phyloP scores from a whole-genome alignment of 805 yeast species.

The Wickerhamiella allomyrinae region DNA sequence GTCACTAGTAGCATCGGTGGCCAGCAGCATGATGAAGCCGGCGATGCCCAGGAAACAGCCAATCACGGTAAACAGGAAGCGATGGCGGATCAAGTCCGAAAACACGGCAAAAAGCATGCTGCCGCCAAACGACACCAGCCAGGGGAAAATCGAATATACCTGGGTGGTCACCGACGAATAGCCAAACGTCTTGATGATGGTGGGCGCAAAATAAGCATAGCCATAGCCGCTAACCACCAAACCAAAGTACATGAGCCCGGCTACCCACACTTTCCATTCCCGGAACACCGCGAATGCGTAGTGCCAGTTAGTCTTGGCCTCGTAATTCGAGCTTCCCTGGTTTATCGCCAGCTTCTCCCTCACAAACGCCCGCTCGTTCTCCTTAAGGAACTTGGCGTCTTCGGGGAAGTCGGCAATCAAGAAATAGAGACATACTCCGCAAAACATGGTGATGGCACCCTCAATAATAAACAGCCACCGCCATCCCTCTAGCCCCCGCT shows the following conservation, averaged over 20 bases:
- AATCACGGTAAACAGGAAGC: slow-evolving; percentile 22
- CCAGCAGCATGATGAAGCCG: slow-evolving; percentile 45
- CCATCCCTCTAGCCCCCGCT: slow-evolving; percentile 35
- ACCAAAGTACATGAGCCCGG: slow-evolving; percentile 50
- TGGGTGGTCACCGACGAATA: slow-evolving; percentile 62
- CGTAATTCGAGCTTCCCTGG: slow-evolving; percentile 35
- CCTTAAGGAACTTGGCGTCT: slow-evolving; percentile 38
- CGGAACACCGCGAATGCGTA: slow-evolving; percentile 38
- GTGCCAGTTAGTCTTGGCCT: slow-evolving; percentile 33
- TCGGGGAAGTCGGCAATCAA: slow-evolving; percentile 64
- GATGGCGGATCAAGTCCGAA: slow-evolving; percentile 40
- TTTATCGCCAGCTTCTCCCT: slow-evolving; percentile 46
- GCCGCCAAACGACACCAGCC: slow-evolving; percentile 61
- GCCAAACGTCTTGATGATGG: slow-evolving; percentile 47
- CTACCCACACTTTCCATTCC: slow-evolving; percentile 43
- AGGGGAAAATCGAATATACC: slow-evolving; percentile 72
- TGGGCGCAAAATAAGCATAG: slow-evolving; percentile 59
- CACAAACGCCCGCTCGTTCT: slow-evolving; percentile 37
- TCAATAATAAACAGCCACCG: slow-evolving; percentile 43
- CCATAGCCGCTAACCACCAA: slow-evolving; percentile 58
- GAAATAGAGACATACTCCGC: slow-evolving; percentile 29
- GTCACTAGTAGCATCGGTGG: slow-evolving; percentile 28
- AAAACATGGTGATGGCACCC: slow-evolving; percentile 27
- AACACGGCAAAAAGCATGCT: slow-evolving; percentile 44
- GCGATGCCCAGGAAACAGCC: slow-evolving; percentile 26